Evolutionary conservation across 2,329 filamentous ascomycete genomes (phyloP), one percentile per base, ranked within the genome.

Genomic region (Colletotrichum eremochloae): DNA sequence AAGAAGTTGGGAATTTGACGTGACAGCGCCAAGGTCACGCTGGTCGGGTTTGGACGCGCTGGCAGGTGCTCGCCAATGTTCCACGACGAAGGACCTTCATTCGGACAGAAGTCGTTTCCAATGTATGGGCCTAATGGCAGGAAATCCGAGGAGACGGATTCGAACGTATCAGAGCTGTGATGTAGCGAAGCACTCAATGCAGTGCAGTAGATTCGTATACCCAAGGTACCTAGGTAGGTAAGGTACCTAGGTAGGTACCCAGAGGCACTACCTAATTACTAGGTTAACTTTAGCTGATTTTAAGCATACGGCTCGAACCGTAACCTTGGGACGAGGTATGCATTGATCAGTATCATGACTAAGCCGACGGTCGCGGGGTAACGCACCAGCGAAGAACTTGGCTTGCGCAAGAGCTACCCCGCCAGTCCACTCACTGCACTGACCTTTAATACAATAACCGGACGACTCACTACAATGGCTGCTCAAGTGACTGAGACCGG

Each of bases 401-500:
- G 42, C 18, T 29, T 48, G 44, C 46, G 14, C 29, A 44, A 52
- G 24, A 38, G 33, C 60, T 40, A 52, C 60, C 60, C 60, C 46
- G 60, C 60, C 60, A 63, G 12, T 14, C n/a, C 46, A 31, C 33
- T 31, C 46, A 31, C 33, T 31, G 61, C 20, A 50, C 46, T 40
- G n/a, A 9, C 46, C 15, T 63, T 48, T 38, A 46, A 36, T 50
- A 44, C 62, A 7, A 29, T 3, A 53, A 31, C 44, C 7, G 15
- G 29, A n/a, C 18, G 36, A 36, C n/a, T 31, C 36, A 55, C 5
- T 36, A 61, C 64, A 60, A 61, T 67, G 56, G 42, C 53, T 50
- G 80, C 84, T 5, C 86, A 85, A 75, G 79, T 87, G 36, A 71
- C 85, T 38, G 83, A 82, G 20, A 82, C 81, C 0, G 82, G 82